Evolutionary conservation across 1,284 basidiomycete species (phyloP), one percentile per base, ranked within the genome.

Genomic region (Meira miltonrushii): DNA sequence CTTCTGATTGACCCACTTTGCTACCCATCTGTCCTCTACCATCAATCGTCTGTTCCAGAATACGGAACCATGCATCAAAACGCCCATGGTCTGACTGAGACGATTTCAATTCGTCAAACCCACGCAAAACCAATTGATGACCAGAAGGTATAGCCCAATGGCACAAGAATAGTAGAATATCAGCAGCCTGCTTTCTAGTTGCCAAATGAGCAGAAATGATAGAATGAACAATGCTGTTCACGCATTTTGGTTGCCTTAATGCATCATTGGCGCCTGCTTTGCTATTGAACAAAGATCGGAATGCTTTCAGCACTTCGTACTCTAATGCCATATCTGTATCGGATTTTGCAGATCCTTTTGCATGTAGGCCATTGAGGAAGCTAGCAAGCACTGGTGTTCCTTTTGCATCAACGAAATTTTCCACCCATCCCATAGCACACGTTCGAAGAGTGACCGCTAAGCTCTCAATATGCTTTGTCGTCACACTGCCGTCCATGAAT

Each of bases 11-110:
- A 1, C 95, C 94, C 8, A 98, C 94, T 51, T 89, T 80, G 74
- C 89, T 94, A 1, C 94, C 94, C 91, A 97, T 94, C 78, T 87
- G 88, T 1, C 95, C 94, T 60, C 92, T 82, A 1, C 92, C 92
- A 48, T 86, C 84, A 12, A 97, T 83, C 4, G 86, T 85, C 40
- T 81, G 81, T 70, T 93, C 89, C 62, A 94, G 82, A 1, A 88
- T 87, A 65, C 86, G 86, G 78, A 98, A 89, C 93, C 92, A 97
- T 64, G 86, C 91, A 65, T 88, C 87, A 79, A 92, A 98, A 46
- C 85, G 82, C 15, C 74, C 74, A 39, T 73, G 73, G 39, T 69
- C 70, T 21, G 59, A 60, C 33, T 65, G 63, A 13, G 64, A 56
- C 10, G 59, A 61, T 49, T 75, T 70, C 55, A 78, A 63, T 38